Base-by-base conservation (phyloP, 129 eudicot species). In the Ambrosia trifida region DNA sequence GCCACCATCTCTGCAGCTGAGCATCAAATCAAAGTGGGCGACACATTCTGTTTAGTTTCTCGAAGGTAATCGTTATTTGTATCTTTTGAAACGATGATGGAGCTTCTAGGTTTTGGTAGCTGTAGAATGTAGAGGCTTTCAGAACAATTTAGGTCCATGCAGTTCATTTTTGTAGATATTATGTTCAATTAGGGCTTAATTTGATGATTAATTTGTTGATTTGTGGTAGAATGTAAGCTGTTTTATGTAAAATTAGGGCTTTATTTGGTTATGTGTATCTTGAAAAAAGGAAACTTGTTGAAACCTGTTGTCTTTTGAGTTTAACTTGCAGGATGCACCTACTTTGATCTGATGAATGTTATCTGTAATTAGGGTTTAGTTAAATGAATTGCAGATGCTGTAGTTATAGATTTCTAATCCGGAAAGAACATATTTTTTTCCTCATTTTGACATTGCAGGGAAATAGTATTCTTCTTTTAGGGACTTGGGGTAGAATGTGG, bases 11-110 rank as follows among this genome's bases (percentile, higher is more conserved):
- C 78, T 76, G 85, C 91, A 67, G 58, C 83, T 60, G 98, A 87
- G 79, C 68, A 88, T 77, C 88, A 77, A 17, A 85, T 89, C 67
- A 87, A 85, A 85, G 88, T 73, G 69, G 96, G 95, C 83, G 98
- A 89, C 58, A 82, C 77, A 11, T 93, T 93, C 44, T 93, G 87
- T 77, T 76, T 89, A 50, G 85, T 92, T 77, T 87, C 84, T 79
- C 88, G 81, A 46, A 81, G 95, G 98, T 70, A 51, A 70, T 5
- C 8, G 13, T 61, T 40, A 40, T 40, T 3, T 60, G 0, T 56
- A 20, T 24, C 16, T 54, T 8, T 11, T 12, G 43, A 41, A 9
- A 30, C 13, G 73, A 54, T 54, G 66, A 43, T 76, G 9, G 31
- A 57, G 62, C 16, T 76, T 44, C 18, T 68, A 52, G 72, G 72